Conservation (phyloP, 1,284 basidiomycete species). For the Mycocalia duriaeana region DNA sequence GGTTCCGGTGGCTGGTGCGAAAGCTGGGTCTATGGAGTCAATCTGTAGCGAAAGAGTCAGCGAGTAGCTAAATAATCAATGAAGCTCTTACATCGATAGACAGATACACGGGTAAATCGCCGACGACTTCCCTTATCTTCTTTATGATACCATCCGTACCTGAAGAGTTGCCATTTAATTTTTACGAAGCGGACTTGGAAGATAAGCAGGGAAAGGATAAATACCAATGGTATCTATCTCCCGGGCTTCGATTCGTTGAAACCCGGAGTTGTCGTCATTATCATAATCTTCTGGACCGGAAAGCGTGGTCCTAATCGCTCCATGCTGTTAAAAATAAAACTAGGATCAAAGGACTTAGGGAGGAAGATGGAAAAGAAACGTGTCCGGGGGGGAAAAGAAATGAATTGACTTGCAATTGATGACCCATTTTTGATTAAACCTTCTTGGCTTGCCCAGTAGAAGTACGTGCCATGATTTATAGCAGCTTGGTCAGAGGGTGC, state of each 20-base stretch:
- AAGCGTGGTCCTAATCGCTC: slow-evolving; percentile 73
- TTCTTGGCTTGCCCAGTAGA: slow-evolving; percentile 74
- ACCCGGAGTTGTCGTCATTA: slow-evolving; percentile 64
- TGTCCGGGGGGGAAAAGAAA: slow-evolving; percentile 16
- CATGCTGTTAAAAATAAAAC: slow-evolving; percentile 62
- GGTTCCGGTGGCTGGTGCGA: slow-evolving; percentile 76
- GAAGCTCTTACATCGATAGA: slow-evolving; percentile 56
- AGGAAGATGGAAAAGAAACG: slow-evolving; percentile 15
- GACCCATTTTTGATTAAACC: slow-evolving; percentile 71
- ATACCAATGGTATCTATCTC: slow-evolving; percentile 71
- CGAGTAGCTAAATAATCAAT: slow-evolving; percentile 1
- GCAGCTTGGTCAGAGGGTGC: slow-evolving; percentile 62
- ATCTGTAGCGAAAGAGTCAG: slow-evolving; percentile 38
- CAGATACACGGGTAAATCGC: slow-evolving; percentile 63
- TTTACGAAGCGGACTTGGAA: slow-evolving; percentile 3
- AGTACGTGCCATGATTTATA: slow-evolving; percentile 75
- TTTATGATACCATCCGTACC: slow-evolving; percentile 65
- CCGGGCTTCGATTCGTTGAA: slow-evolving; percentile 70
- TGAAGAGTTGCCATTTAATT: slow-evolving; percentile 18
- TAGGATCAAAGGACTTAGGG: slow-evolving; percentile 60
- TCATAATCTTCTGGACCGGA: slow-evolving; percentile 67
- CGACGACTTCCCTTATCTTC: slow-evolving; percentile 67
- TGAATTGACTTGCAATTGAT: slow-evolving; percentile 71
- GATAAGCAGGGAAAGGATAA: slow-evolving; percentile 1
- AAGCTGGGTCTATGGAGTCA: slow-evolving; percentile 72